Percentiles rank a stretch among this genome's conserved stretches.
These are phyloP conservation scores for Fusarium coffeatum DNA, from an alignment of 2,329 filamentous ascomycete species.

Conservation along the genomic window DNA sequence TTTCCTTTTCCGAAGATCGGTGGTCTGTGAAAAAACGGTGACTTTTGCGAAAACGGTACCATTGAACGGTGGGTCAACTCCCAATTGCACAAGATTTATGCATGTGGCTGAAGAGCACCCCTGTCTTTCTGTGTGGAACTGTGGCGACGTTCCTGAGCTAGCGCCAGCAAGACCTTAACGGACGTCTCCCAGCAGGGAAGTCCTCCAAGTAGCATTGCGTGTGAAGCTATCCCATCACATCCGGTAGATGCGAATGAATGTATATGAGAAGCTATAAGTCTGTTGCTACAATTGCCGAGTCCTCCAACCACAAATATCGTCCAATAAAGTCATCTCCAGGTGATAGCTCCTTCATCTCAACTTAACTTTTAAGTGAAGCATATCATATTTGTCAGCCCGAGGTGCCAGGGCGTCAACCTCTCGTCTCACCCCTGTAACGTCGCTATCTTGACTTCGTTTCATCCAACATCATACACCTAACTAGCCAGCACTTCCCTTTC, in stretches of 20 bases:
- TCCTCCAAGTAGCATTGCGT: neutral
- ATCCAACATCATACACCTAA: neutral
- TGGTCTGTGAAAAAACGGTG: neutral
- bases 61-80: neutral
- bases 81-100: slow-evolving; percentile 2
- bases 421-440: slow-evolving; percentile 32
- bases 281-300: neutral
- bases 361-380: neutral
- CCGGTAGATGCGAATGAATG: neutral
- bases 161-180: slow-evolving; percentile 3
- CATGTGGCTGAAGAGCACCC: neutral
- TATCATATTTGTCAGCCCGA: slow-evolving; percentile 33
- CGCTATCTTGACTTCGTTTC: slow-evolving; percentile 3
- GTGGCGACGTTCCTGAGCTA: neutral
- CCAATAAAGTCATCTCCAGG: too few relatives aligned
- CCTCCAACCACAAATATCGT: neutral
- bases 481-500: neutral
- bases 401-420: slow-evolving; percentile 9
- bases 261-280: neutral
- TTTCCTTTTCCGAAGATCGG: slow-evolving; percentile 9
- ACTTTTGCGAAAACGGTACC: neutral
- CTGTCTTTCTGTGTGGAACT: neutral
- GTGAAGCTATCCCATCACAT: neutral
- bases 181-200: neutral
- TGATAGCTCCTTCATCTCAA: neutral